Base-by-base conservation (phyloP, 768 basidiomycete genomes). In the Xerocomellus dryophilus region DNA sequence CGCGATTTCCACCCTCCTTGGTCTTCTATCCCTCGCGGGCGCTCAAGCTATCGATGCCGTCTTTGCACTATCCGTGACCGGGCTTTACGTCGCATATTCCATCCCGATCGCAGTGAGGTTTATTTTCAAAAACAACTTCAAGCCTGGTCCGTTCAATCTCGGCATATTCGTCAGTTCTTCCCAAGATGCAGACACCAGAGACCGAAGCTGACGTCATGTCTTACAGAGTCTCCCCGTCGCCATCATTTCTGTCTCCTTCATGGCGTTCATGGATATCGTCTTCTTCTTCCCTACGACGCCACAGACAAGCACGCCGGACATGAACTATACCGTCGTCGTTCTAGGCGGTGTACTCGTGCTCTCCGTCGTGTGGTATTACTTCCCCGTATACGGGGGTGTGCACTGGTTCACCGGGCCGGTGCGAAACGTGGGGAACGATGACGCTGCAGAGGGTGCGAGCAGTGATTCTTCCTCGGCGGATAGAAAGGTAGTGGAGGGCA, bases 251-350 rank as follows among this genome's bases (percentile, higher is more conserved):
- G 78, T 87, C 4, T 53, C 70, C 0, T 90, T 81, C 71, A 90
- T 90, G 89, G 25, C 64, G 5, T 82, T 89, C 64, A 81, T 85
- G 78, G 66, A 72, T 45, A 57, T 85, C 45, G 78, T 86, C 0
- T 82, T 86, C 66, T 70, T 83, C 53, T 90, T 88, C 75, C 88
- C 85, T 10, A 66, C 78, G 12, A 76, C 74, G 31, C 80, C 80
- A 6, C 62, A 69, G 12, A 74, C 84, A 1, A 67, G 62, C 27
- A 71, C 73, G 2, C 61, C 73, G 7, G 68, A 70, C 43, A 88
- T 91, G 87, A 90, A 90, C 68, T 90, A 90, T 60, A 79, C 83
- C 0, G 74, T 85, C 35, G 82, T 86, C 31, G 86, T 91, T 8
- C 69, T 84, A 4, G 82, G 81, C 0, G 85, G 82, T 2, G 76